Evolutionary conservation across 495 filamentous ascomycete species (phyloP).

Genomic region (Astrothelium subdiscretum): DNA sequence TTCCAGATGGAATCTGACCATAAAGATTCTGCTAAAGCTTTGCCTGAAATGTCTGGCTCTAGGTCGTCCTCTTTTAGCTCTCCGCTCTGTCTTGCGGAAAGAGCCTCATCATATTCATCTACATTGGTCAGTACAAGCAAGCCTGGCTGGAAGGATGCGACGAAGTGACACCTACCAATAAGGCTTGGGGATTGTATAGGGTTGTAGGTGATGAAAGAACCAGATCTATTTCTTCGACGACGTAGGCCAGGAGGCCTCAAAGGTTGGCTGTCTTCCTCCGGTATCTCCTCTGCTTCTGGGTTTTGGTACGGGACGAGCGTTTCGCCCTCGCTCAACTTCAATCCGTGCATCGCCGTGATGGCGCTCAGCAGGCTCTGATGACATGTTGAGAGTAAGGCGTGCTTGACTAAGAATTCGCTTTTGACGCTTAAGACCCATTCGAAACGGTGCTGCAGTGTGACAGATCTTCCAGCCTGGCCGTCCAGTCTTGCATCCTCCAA

Average conservation of each 20-base stretch:
- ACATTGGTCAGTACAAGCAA: not conserved
- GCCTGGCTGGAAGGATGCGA: no score
- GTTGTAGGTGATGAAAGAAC: not conserved
- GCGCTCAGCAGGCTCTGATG: constrained; percentile 5
- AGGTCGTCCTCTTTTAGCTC: not conserved
- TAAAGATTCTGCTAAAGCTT: not conserved
- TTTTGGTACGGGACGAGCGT: not conserved
- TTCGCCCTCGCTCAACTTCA: not conserved
- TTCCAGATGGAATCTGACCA: not conserved
- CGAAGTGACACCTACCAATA: not conserved
- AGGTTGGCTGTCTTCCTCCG: not conserved
- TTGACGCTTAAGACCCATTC: constrained; percentile 4
- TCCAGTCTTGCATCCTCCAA: constrained; percentile 5
- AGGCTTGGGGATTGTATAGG: not conserved
- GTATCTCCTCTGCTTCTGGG: not conserved
- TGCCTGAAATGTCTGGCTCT: not conserved
- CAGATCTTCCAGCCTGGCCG: not conserved
- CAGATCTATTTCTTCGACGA: not conserved
- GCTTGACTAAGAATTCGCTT: constrained; percentile 3
- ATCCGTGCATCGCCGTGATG: not conserved
- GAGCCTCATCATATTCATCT: not conserved
- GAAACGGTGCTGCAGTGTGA: constrained; percentile 4
- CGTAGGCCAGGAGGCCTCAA: not conserved
- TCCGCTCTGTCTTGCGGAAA: not conserved
- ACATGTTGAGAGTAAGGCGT: constrained; percentile 3